A percentile compares a stretch with the other conserved stretches of the same genome.
These are phyloP conservation scores for Biscogniauxia mediterranea DNA, from an alignment of 2,329 filamentous ascomycete species.

Conservation along the genomic window DNA sequence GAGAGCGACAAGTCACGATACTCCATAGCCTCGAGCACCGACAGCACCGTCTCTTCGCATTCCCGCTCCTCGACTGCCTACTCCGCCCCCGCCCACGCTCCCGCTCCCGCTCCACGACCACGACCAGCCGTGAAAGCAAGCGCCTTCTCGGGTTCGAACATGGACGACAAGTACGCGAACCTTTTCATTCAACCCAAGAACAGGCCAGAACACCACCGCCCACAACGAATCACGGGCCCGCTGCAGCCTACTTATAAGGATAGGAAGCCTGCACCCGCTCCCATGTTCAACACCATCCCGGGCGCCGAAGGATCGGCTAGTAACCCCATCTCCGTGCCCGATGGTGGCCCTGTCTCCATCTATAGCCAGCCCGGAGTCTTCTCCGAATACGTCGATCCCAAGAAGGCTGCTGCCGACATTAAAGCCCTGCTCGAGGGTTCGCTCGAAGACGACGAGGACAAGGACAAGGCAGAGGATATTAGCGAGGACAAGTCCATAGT, in stretches of 20 bases:
- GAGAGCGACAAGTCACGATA: constrained; percentile 12
- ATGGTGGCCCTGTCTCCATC: constrained; percentile 24
- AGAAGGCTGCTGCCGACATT: constrained; percentile 71
- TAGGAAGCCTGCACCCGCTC: constrained; percentile 45
- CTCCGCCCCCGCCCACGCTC: constrained; percentile 1
- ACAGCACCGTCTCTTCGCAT: constrained; percentile 10
- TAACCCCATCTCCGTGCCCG: constrained; percentile 31
- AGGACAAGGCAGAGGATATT: constrained; percentile 50
- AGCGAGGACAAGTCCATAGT: constrained; percentile 57
- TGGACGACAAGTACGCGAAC: constrained; percentile 53
- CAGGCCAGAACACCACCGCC: constrained; percentile 57
- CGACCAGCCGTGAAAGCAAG: constrained; percentile 30
- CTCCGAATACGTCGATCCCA: constrained; percentile 65
- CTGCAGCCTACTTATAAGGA: constrained; percentile 46
- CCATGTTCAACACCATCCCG: constrained; percentile 47
- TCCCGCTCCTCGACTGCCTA: constrained; percentile 8
- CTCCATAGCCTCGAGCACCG: not conserved
- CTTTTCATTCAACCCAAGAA: constrained; percentile 54
- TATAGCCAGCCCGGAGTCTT: constrained; percentile 44
- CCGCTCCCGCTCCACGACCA: constrained; percentile 7
- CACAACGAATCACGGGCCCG: constrained; percentile 47
- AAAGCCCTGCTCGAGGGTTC: constrained; percentile 81
- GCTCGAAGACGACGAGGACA: constrained; percentile 67
- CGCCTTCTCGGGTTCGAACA: constrained; percentile 18
- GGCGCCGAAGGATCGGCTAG: constrained; percentile 25